Evolutionary conservation across 352 stramenopile species (phyloP), one percentile per base, ranked within the genome.

Genomic region (Globisporangium viniferum): DNA sequence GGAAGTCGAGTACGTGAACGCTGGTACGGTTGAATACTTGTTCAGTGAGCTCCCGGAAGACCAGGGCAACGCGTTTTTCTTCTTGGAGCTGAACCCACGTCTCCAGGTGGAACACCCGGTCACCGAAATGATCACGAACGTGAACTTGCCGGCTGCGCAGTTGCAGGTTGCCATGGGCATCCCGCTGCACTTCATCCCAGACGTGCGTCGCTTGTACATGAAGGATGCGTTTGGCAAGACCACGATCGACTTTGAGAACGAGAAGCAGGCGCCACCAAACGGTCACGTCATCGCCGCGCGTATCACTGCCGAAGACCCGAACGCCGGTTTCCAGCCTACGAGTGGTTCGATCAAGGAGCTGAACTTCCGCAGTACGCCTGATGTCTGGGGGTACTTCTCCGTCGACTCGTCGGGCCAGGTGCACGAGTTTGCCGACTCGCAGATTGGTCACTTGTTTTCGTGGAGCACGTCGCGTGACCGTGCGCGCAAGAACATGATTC

Each of bases 351-450:
- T 99, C 71, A 92, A 98, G 79, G 98, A 99, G 83, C 84, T 99
- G 61, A 99, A 99, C 81, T 99, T 99, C 77, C 90, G 98, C 53
- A 98, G 89, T 36, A 99, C 97, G 64, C 97, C 97, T 7, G 98
- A 99, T 76, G 98, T 99, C 27, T 99, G 98, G 98, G 98, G 98
- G 22, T 99, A 99, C 86, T 99, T 99, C 73, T 98, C 87, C 51
- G 98, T 99, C 73, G 97, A 99, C 78, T 98, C 93, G 73, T 99
- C 92, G 29, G 98, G 98, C 12, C 93, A 98, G 65, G 98, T 99
- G 56, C 98, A 99, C 84, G 98, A 99, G 87, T 99, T 99, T 82
- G 98, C 98, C 10, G 98, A 99, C 81, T 99, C 97, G 44, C 98
- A 99, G 79, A 99, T 99, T 84, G 98, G 98, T 31, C 98, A 99